Conservation (phyloP, 2,329 filamentous ascomycete species). For the Metarhizium humberi region DNA sequence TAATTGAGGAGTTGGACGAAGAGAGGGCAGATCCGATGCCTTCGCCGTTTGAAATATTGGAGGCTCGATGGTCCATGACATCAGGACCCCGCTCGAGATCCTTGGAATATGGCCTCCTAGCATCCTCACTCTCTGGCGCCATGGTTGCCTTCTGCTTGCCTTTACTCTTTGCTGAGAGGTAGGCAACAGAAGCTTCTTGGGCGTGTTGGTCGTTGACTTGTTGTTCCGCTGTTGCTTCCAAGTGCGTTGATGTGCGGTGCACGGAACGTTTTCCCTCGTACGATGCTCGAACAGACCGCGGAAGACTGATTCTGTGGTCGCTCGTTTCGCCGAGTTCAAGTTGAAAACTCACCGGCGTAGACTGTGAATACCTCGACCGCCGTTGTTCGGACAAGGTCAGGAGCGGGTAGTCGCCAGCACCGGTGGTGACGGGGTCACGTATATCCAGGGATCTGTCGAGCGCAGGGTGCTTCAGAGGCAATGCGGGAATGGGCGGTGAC, state of each 20-base stretch:
- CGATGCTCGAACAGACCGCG: slow-evolving; percentile 43
- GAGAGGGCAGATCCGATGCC: slow-evolving; percentile 46
- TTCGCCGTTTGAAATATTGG: slow-evolving; percentile 38
- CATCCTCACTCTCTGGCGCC: slow-evolving; percentile 27
- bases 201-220: neutral
- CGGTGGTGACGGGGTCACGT: slow-evolving; percentile 26
- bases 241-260: slow-evolving; percentile 14
- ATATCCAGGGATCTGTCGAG: slow-evolving; percentile 27
- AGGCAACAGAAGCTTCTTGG: neutral
- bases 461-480: slow-evolving; percentile 38
- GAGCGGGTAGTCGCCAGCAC: slow-evolving; percentile 39
- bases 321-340: slow-evolving; percentile 36
- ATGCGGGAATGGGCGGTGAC: slow-evolving; percentile 41
- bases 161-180: slow-evolving; percentile 25
- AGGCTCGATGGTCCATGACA: slow-evolving; percentile 32
- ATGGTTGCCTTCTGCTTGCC: slow-evolving; percentile 43
- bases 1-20: slow-evolving; percentile 50
- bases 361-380: slow-evolving; percentile 33
- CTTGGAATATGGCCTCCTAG: slow-evolving; percentile 30
- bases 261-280: slow-evolving; percentile 39
- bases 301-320: slow-evolving; percentile 42
- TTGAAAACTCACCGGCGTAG: slow-evolving; percentile 39
- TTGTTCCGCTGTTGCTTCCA: neutral
- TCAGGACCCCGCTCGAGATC: slow-evolving; percentile 48
- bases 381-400: slow-evolving; percentile 41